Conservation (phyloP, 2,329 filamentous ascomycete genomes). For the Monosporascus sp. region DNA sequence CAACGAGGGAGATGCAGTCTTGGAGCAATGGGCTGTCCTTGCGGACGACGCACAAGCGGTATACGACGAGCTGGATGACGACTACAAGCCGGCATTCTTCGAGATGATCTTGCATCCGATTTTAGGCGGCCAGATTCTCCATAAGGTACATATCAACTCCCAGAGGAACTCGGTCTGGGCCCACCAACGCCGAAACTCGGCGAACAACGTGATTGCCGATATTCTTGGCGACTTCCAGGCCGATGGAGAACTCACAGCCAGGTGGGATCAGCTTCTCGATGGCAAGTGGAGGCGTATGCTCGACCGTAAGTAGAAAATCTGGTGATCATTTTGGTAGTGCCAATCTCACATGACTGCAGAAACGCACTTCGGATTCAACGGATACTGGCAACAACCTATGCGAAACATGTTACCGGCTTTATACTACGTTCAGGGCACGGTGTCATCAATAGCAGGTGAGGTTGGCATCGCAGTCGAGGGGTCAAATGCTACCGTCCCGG, state of each 20-base stretch:
- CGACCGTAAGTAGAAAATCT: slow-evolving; percentile 37
- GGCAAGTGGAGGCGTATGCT: slow-evolving; percentile 61
- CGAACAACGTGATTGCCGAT: slow-evolving; percentile 45
- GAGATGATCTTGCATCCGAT: slow-evolving; percentile 56
- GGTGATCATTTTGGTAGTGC: background rate
- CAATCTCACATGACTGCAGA: slow-evolving; percentile 22
- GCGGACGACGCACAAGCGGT: slow-evolving; percentile 48
- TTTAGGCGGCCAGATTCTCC: slow-evolving; percentile 48
- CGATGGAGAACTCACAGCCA: slow-evolving; percentile 49
- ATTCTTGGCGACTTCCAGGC: slow-evolving; percentile 50
- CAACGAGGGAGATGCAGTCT: slow-evolving; percentile 51
- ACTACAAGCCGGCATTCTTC: slow-evolving; percentile 53
- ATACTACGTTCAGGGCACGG: slow-evolving; percentile 51
- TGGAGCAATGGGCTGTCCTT: slow-evolving; percentile 48
- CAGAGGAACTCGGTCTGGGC: slow-evolving; percentile 47
- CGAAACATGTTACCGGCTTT: slow-evolving; percentile 59
- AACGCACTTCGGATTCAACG: slow-evolving; percentile 49
- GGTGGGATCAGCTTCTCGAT: slow-evolving; percentile 51
- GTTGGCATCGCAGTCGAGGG: slow-evolving; percentile 61
- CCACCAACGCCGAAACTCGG: slow-evolving; percentile 43
- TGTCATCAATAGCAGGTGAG: slow-evolving; percentile 54
- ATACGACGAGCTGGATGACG: slow-evolving; percentile 46
- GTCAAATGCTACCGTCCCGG: slow-evolving; percentile 60
- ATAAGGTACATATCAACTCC: slow-evolving; percentile 44
- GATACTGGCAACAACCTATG: slow-evolving; percentile 67